Conservation (phyloP, 352 stramenopile genomes). For the Phytophthora palmivora region DNA sequence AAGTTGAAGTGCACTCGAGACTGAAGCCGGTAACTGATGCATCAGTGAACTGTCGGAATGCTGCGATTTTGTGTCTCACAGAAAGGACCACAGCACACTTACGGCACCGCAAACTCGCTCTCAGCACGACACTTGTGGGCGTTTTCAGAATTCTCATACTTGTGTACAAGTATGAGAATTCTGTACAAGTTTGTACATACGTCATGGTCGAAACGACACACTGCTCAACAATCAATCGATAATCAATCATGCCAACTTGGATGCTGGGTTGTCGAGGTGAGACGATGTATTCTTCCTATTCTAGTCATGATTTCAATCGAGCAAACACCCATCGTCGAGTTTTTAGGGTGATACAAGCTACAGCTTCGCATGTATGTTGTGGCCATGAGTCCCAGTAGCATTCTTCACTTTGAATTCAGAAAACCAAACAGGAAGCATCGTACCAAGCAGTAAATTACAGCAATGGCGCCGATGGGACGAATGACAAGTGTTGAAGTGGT, state of each 20-base stretch:
- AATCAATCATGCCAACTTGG: conserved; percentile 7
- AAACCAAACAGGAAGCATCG: conserved; percentile 13
- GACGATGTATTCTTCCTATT: conserved; percentile 27
- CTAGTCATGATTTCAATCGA: conserved; percentile 11
- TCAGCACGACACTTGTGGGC: conserved; percentile 6
- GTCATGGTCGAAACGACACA: background rate
- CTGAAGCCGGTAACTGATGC: conserved; percentile 11
- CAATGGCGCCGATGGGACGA: conserved; percentile 31
- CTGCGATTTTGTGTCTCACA: conserved; percentile 27
- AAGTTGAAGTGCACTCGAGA: conserved; percentile 26
- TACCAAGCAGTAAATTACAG: conserved; percentile 19
- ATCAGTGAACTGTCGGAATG: conserved; percentile 3
- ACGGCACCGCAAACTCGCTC: background rate
- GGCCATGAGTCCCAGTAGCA: background rate
- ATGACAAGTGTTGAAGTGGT: conserved; percentile 55
- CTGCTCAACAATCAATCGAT: conserved; percentile 7
- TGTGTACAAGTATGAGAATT: no score
- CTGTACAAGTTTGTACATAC: no score
- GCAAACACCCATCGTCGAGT: conserved; percentile 27
- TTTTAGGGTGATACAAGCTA: conserved; percentile 1
- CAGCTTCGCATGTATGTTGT: conserved; percentile 26
- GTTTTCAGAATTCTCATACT: no score
- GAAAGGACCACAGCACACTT: conserved; percentile 13
- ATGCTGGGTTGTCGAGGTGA: conserved; percentile 9
- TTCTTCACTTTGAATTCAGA: conserved; percentile 26